Evolutionary conservation across 2,329 filamentous ascomycete genomes (phyloP).

Genomic region (Neopestalotiopsis sp.): DNA sequence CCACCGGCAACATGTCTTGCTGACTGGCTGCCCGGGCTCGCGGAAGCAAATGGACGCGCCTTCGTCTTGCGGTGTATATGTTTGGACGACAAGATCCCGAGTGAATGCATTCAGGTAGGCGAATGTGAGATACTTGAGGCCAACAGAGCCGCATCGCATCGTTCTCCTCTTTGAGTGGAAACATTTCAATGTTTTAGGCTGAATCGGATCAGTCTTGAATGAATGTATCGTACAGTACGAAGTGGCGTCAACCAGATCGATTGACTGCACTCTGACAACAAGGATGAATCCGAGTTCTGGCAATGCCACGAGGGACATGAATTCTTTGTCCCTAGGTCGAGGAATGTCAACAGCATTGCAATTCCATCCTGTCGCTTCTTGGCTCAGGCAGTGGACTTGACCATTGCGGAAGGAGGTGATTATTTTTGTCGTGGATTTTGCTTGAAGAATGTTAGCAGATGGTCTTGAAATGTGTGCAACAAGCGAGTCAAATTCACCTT

Average conservation of each 20-base stretch:
- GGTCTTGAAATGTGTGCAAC: neutral
- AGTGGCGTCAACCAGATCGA: conserved; percentile 66
- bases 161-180: conserved; percentile 59
- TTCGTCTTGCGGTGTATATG: conserved; percentile 60
- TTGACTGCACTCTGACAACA: conserved; percentile 60
- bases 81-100: conserved; percentile 69
- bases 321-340: conserved; percentile 46
- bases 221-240: conserved; percentile 64
- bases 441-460: conserved; percentile 10
- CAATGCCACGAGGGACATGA: conserved; percentile 64
- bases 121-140: conserved; percentile 67
- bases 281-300: conserved; percentile 65
- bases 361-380: conserved; percentile 52
- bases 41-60: conserved; percentile 64
- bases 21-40: conserved; percentile 44
- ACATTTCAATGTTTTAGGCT: conserved; percentile 64
- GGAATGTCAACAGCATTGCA: conserved; percentile 51
- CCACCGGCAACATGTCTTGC: conserved; percentile 56
- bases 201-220: conserved; percentile 64
- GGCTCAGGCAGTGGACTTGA: conserved; percentile 34
- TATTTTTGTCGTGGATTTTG: conserved; percentile 35
- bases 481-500: conserved; percentile 41
- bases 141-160: conserved; percentile 59
- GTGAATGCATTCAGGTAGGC: conserved; percentile 66
- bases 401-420: conserved; percentile 40